phyloP scores from a whole-genome alignment of 225 moss, liverwort and hornwort species.

The Straminergon stramineum region DNA sequence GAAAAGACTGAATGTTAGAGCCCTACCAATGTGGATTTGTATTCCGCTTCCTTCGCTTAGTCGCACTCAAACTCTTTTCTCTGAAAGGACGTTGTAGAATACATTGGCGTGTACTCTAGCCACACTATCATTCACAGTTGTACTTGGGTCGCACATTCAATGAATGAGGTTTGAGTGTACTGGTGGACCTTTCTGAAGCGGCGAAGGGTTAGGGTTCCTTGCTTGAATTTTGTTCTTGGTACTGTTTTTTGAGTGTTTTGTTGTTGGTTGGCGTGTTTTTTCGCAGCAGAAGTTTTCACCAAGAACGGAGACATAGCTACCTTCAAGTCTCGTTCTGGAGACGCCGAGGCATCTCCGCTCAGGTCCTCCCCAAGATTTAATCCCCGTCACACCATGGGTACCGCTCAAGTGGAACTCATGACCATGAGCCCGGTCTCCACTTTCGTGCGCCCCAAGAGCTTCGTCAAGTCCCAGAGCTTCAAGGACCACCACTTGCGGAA shows the following conservation, averaged over 20 bases:
- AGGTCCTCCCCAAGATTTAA: neutral
- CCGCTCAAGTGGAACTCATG: constrained; percentile 48
- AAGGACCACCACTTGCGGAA: constrained; percentile 38
- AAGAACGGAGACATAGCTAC: constrained; percentile 23
- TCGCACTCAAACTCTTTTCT: too few species aligned
- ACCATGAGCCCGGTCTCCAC: constrained; percentile 27
- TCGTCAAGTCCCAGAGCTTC: constrained; percentile 46
- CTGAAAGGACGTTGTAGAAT: neutral
- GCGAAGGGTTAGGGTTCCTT: neutral
- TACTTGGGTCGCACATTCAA: neutral
- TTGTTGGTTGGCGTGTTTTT: neutral
- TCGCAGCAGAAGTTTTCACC: neutral
- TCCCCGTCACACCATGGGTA: constrained; percentile 17
- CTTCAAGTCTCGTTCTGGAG: constrained; percentile 11
- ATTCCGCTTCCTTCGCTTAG: neutral
- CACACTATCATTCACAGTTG: neutral
- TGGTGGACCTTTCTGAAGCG: neutral
- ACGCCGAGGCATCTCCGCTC: constrained; percentile 29
- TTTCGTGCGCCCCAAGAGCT: constrained; percentile 30
- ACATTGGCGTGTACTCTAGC: neutral
- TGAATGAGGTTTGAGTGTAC: neutral
- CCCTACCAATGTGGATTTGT: neutral
- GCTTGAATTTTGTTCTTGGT: neutral
- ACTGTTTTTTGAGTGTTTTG: neutral
- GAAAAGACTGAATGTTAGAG: neutral